phyloP scores from a whole-genome alignment of 768 basidiomycete genomes.

The Hemileccinum impolitum region DNA sequence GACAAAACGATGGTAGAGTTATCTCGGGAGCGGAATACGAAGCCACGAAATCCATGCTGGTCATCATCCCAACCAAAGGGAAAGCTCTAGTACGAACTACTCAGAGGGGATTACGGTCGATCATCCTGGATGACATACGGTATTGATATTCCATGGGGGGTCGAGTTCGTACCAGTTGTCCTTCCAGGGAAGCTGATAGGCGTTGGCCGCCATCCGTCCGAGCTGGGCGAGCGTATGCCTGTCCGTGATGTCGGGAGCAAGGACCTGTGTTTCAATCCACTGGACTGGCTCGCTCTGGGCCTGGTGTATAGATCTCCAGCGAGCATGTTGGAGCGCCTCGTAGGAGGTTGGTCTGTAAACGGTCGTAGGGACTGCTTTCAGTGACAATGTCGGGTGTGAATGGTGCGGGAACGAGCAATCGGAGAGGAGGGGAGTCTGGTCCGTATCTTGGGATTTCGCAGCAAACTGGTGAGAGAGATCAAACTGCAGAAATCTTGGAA shows the following conservation, averaged over 20 bases:
- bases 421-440: not conserved
- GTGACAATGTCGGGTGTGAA: constrained; percentile 14
- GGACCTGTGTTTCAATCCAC: constrained; percentile 67
- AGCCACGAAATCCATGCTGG: constrained; percentile 81
- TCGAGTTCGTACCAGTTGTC: constrained; percentile 84
- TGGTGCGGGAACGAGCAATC: constrained; percentile 7
- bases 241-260: constrained; percentile 78
- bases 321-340: constrained; percentile 48
- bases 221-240: constrained; percentile 76
- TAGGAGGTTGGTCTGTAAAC: constrained; percentile 60
- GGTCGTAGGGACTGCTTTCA: constrained; percentile 46
- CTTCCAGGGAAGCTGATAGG: constrained; percentile 71
- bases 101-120: constrained; percentile 2
- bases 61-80: constrained; percentile 73
- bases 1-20: constrained; percentile 83
- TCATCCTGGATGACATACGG: constrained; percentile 30
- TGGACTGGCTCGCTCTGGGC: constrained; percentile 49
- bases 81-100: constrained; percentile 51
- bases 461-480: constrained; percentile 19
- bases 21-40: constrained; percentile 76
- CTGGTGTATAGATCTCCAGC: constrained; percentile 47
- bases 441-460: not conserved
- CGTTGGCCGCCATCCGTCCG: constrained; percentile 86
- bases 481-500: constrained; percentile 18
- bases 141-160: constrained; percentile 59